Percentiles rank a stretch among this genome's conserved stretches.
Evolutionary conservation across 148 eudicot genomes (phyloP).

Genomic region (Bassia scoparia): DNA sequence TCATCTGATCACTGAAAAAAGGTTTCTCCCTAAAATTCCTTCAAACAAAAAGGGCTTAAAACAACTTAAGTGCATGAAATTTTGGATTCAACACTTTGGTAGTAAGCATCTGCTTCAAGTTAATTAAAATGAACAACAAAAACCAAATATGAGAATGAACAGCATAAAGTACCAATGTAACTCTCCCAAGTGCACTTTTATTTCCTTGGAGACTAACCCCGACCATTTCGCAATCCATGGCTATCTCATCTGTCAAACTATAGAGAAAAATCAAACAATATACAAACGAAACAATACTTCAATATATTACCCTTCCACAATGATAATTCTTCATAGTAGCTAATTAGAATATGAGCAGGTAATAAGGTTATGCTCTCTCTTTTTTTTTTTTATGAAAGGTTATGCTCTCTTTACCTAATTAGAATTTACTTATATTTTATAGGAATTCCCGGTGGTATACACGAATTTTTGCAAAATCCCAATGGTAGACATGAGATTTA

Average conservation of each 20-base stretch:
- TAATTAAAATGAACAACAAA: not conserved
- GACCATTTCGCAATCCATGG: conserved; percentile 99
- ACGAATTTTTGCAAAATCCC: too few relatives aligned
- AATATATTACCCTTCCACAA: not conserved
- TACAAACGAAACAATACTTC: not conserved
- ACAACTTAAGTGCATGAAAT: not conserved
- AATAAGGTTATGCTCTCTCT: too few relatives aligned
- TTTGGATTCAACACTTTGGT: not conserved
- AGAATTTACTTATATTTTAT: too few relatives aligned
- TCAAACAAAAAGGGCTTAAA: not conserved
- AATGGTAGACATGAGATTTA: too few relatives aligned
- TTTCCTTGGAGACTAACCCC: conserved; percentile 80
- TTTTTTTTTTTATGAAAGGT: too few relatives aligned
- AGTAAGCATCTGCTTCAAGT: too few relatives aligned
- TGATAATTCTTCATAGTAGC: not conserved
- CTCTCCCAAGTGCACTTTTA: conserved; percentile 96
- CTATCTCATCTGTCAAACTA: conserved; percentile 71
- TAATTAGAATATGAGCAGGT: not conserved
- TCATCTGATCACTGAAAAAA: too few relatives aligned
- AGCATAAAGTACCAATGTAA: conserved; percentile 64
- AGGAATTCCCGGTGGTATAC: too few relatives aligned
- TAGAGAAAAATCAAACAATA: conserved; percentile 13
- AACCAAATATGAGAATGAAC: not conserved
- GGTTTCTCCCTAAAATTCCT: too few relatives aligned
- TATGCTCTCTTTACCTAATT: too few relatives aligned